Conservation (phyloP, 306 rosid species). For the Prinsepia uniflora region DNA sequence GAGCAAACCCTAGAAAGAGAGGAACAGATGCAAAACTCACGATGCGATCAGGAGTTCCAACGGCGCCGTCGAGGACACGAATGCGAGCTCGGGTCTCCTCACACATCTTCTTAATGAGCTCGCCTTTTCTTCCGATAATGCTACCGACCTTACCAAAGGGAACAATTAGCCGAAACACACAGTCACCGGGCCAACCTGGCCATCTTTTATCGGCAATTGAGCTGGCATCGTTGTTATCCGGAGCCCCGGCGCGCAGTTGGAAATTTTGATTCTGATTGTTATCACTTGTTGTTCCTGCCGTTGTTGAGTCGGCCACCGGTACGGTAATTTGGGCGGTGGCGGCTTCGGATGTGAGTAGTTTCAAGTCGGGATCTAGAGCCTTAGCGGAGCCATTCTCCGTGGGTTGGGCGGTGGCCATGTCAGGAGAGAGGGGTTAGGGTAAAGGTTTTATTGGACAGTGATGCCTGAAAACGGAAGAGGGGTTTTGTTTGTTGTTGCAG, state of each 20-base stretch:
- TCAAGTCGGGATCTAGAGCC: constrained; percentile 19
- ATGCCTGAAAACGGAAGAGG: neutral
- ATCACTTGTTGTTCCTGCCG: neutral
- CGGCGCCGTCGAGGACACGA: constrained; percentile 87
- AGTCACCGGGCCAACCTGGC: constrained; percentile 98
- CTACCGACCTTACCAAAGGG: constrained; percentile 88
- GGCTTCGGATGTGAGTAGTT: constrained; percentile 2
- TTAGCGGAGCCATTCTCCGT: constrained; percentile 42
- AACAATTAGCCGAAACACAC: constrained; percentile 79
- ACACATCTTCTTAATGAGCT: constrained; percentile 80
- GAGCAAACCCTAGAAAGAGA: constrained; percentile 27
- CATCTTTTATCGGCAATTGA: constrained; percentile 53
- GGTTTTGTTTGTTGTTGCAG: neutral
- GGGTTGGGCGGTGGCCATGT: constrained; percentile 46
- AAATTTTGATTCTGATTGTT: constrained; percentile 8
- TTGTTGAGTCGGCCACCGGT: constrained; percentile 22
- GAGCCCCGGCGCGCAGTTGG: constrained; percentile 23
- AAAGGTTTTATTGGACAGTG: neutral
- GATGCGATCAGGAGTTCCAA: constrained; percentile 78
- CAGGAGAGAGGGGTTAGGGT: constrained; percentile 25
- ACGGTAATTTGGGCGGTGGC: constrained; percentile 1
- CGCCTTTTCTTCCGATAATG: constrained; percentile 95
- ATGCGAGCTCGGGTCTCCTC: constrained; percentile 97
- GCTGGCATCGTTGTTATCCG: neutral
- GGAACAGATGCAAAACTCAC: constrained; percentile 40